Evolutionary conservation across 129 eudicot genomes (phyloP).

Genomic region (Escallonia rubra): DNA sequence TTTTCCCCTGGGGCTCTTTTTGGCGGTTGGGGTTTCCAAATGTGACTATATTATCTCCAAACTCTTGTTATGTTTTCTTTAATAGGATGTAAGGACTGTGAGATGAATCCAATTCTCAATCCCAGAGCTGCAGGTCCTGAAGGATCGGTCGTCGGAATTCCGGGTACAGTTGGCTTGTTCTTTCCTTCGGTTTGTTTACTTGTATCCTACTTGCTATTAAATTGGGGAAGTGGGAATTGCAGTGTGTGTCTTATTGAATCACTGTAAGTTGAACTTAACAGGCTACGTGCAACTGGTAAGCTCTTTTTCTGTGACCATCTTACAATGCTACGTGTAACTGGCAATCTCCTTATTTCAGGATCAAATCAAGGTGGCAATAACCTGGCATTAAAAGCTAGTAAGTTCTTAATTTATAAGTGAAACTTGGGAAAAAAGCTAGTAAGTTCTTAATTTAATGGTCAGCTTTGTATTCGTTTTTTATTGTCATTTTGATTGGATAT

Average conservation of each 20-base stretch:
- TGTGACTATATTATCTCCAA: not conserved
- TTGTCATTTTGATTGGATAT: no score
- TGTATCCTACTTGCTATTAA: not conserved
- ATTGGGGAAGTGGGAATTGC: not conserved
- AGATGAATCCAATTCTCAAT: slow-evolving; percentile 77
- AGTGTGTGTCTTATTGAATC: slow-evolving; percentile 1
- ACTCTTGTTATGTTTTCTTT: not conserved
- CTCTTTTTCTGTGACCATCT: not conserved
- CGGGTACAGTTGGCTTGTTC: slow-evolving; percentile 47
- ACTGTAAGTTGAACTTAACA: not conserved
- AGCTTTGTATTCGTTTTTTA: no score
- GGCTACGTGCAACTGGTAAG: not conserved
- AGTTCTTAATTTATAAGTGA: no score
- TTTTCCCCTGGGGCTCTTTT: not conserved
- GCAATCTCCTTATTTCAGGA: slow-evolving; percentile 37
- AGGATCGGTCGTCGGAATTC: slow-evolving; percentile 87
- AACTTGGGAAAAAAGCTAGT: no score
- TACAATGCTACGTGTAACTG: slow-evolving; percentile 13
- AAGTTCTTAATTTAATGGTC: no score
- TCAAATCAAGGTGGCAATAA: slow-evolving; percentile 94
- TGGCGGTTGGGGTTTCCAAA: not conserved
- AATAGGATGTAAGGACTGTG: slow-evolving; percentile 91
- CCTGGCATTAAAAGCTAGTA: slow-evolving; percentile 90
- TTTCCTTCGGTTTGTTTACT: not conserved
- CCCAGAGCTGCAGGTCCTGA: slow-evolving; percentile 83